phyloP scores from a whole-genome alignment of 495 filamentous ascomycete species.

The Astrocystis sublimbata region DNA sequence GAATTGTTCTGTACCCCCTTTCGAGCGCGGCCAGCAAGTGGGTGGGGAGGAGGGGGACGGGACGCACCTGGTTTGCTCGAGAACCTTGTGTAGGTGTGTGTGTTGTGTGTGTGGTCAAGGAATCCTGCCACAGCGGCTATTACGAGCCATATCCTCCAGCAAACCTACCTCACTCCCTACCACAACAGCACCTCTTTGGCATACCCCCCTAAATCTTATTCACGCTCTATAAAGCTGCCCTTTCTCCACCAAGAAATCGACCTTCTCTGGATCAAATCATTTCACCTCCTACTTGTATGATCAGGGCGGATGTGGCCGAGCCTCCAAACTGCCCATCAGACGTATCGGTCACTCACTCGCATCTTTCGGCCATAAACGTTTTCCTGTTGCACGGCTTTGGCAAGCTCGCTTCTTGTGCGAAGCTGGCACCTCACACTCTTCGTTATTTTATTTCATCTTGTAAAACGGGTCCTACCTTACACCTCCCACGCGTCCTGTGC shows the following conservation, averaged over 20 bases:
- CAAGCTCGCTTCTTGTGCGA: background rate
- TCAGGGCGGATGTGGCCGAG: too few species aligned
- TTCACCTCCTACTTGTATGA: too few species aligned
- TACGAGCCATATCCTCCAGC: background rate
- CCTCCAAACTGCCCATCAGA: too few species aligned
- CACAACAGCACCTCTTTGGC: background rate
- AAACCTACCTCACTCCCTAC: background rate
- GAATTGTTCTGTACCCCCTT: background rate
- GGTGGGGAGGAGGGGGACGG: too few species aligned
- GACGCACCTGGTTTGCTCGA: constrained; percentile 3
- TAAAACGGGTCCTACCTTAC: background rate
- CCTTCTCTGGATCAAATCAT: too few species aligned
- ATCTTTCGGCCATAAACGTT: too few species aligned
- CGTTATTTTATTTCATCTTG: background rate
- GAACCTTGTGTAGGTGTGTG: background rate
- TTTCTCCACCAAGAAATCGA: too few species aligned
- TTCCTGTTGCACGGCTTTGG: background rate
- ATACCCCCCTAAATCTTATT: too few species aligned
- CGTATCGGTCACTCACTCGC: too few species aligned
- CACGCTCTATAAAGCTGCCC: too few species aligned
- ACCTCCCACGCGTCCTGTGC: constrained; percentile 8
- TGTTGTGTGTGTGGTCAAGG: background rate
- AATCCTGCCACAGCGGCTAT: background rate
- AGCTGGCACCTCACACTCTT: background rate
- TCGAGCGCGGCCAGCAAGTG: background rate